phyloP scores from a whole-genome alignment of 169 alveolate species.

The Plasmodium falciparum region DNA sequence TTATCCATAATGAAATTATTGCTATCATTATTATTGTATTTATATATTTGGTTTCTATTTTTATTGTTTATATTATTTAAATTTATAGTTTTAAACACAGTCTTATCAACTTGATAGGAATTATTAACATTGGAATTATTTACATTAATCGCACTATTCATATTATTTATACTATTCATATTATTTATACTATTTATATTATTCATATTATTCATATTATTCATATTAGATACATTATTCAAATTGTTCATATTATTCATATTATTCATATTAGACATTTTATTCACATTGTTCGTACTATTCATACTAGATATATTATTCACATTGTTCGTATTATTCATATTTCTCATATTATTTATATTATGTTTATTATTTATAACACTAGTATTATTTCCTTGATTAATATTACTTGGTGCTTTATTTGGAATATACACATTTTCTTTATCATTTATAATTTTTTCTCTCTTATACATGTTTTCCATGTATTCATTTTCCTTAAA shows the following conservation, averaged over 20 bases:
- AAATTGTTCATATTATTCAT: neutral
- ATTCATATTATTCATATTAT: neutral
- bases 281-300: neutral
- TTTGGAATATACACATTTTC: slow-evolving; percentile 24
- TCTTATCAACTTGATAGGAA: neutral
- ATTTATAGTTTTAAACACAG: slow-evolving; percentile 20
- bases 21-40: slow-evolving; percentile 22
- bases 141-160: neutral
- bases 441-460: slow-evolving; percentile 46
- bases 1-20: slow-evolving; percentile 15
- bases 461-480: slow-evolving; percentile 46
- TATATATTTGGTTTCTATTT: slow-evolving; percentile 30
- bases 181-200: neutral
- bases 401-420: slow-evolving; percentile 30
- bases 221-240: neutral
- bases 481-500: slow-evolving; percentile 62
- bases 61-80: slow-evolving; percentile 18
- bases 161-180: neutral
- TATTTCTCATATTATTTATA: slow-evolving; percentile 1
- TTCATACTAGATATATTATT: neutral
- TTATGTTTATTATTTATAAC: neutral
- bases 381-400: neutral
- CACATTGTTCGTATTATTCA: neutral
- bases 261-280: neutral
- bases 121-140: slow-evolving; percentile 1